Conservation (phyloP, 23 red algal species). For the Chondrus crispus region DNA sequence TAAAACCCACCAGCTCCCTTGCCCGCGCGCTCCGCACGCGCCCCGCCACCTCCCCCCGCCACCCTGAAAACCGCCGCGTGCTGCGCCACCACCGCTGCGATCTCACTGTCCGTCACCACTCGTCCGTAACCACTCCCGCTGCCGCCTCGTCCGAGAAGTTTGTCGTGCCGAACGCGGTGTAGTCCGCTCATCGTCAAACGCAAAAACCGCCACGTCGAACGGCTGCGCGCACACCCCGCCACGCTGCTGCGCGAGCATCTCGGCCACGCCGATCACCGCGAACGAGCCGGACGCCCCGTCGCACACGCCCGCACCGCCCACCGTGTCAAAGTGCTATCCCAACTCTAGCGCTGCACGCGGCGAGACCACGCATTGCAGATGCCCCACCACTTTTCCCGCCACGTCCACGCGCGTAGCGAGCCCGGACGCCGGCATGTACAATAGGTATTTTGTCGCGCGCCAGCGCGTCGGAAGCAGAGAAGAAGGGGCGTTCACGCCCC, state of each 20-base stretch:
- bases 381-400: constrained; percentile 44
- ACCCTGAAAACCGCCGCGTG: neutral
- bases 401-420: constrained; percentile 15
- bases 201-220: constrained; percentile 72
- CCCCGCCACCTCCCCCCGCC: neutral
- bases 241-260: neutral
- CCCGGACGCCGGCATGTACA: neutral
- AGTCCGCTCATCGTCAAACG: constrained; percentile 88
- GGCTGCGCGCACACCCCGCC: constrained; percentile 27
- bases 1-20: constrained; percentile 16
- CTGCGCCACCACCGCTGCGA: neutral
- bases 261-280: constrained; percentile 60
- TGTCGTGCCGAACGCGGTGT: constrained; percentile 63
- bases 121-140: neutral
- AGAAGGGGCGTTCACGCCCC: too few relatives aligned
- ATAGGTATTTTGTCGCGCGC: too few relatives aligned
- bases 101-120: neutral
- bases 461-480: too few relatives aligned
- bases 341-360: constrained; percentile 45
- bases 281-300: constrained; percentile 80
- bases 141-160: constrained; percentile 59
- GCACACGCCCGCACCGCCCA: constrained; percentile 38
- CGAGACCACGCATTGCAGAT: neutral
- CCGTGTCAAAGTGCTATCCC: constrained; percentile 78
- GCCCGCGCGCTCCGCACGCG: neutral